Evolutionary conservation across 768 basidiomycete species (phyloP).

Genomic region (Trametopsis cervina): DNA sequence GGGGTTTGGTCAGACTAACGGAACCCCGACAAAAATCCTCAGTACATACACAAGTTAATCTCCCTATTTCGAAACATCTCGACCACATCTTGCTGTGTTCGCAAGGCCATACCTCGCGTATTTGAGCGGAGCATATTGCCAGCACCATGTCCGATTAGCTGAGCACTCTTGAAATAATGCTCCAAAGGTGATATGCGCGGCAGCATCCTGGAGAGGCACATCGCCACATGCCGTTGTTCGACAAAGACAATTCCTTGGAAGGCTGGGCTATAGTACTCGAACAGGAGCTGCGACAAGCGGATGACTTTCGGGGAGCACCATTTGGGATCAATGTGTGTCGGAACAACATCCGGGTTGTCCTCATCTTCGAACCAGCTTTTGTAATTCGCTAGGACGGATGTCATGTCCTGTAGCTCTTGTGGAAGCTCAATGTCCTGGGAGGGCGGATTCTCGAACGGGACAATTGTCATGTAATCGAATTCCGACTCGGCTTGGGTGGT

Average conservation of each 20-base stretch:
- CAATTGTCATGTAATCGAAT: constrained; percentile 15
- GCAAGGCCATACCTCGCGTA: constrained; percentile 43
- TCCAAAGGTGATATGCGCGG: constrained; percentile 50
- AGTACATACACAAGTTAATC: constrained; percentile 66
- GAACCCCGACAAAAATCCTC: neutral
- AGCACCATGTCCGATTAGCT: constrained; percentile 67
- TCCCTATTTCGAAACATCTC: constrained; percentile 55
- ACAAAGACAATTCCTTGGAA: constrained; percentile 88
- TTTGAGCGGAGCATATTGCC: constrained; percentile 28
- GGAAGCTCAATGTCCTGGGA: constrained; percentile 21
- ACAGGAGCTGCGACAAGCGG: constrained; percentile 53
- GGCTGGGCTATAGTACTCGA: constrained; percentile 39
- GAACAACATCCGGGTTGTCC: constrained; percentile 25
- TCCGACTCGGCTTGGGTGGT: constrained; percentile 22
- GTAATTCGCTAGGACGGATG: constrained; percentile 41
- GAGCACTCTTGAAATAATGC: constrained; percentile 50
- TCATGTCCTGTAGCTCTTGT: constrained; percentile 39
- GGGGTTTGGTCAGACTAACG: neutral
- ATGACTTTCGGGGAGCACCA: constrained; percentile 75
- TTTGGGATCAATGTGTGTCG: constrained; percentile 38
- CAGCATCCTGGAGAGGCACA: constrained; percentile 59
- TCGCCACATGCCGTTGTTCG: constrained; percentile 76
- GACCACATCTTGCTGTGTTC: constrained; percentile 53
- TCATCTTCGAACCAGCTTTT: constrained; percentile 30
- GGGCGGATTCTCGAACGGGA: neutral